These are phyloP conservation scores for Exophiala aquamarina DNA, from an alignment of 2,329 filamentous ascomycete species.

Conservation along the genomic window DNA sequence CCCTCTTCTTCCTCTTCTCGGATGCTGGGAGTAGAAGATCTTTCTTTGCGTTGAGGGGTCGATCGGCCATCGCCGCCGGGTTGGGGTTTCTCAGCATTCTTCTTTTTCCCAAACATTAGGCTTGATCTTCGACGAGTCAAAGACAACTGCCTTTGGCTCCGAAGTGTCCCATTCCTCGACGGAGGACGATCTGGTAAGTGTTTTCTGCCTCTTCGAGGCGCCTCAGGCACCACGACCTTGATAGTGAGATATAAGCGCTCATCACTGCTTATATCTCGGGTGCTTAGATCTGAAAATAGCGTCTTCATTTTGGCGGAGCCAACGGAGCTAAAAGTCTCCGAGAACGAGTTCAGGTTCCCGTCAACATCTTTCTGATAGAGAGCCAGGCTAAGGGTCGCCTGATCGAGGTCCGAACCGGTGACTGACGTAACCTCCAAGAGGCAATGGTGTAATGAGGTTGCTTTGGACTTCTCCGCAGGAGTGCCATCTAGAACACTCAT, in stretches of 20 bases:
- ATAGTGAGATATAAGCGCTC: slow-evolving; percentile 77
- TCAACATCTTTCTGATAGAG: slow-evolving; percentile 71
- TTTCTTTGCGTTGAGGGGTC: slow-evolving; percentile 15
- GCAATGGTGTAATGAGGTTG: slow-evolving; percentile 61
- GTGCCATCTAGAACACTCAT: slow-evolving; percentile 91
- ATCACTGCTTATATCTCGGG: slow-evolving; percentile 66
- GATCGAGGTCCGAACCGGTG: slow-evolving; percentile 71
- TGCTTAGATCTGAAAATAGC: slow-evolving; percentile 81
- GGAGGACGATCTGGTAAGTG: slow-evolving; percentile 17
- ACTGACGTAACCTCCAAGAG: slow-evolving; percentile 83
- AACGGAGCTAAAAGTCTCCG: slow-evolving; percentile 73
- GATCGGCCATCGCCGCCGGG: slow-evolving; percentile 33
- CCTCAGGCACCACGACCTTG: slow-evolving; percentile 67
- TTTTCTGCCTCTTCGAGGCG: slow-evolving; percentile 31
- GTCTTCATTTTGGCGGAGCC: slow-evolving; percentile 73
- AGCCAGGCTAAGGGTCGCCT: slow-evolving; percentile 73
- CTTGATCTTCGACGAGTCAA: slow-evolving; percentile 41
- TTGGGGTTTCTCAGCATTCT: slow-evolving; percentile 25
- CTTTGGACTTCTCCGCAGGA: slow-evolving; percentile 66
- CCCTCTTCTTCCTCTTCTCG: slow-evolving; percentile 22
- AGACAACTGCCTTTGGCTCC: slow-evolving; percentile 22
- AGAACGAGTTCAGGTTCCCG: slow-evolving; percentile 65
- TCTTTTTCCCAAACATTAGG: slow-evolving; percentile 39
- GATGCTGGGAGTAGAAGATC: slow-evolving; percentile 19
- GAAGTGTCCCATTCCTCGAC: slow-evolving; percentile 27